These are phyloP conservation scores for Ganoderma resinaceum DNA, from an alignment of 1,284 basidiomycete genomes.

Conservation along the genomic window DNA sequence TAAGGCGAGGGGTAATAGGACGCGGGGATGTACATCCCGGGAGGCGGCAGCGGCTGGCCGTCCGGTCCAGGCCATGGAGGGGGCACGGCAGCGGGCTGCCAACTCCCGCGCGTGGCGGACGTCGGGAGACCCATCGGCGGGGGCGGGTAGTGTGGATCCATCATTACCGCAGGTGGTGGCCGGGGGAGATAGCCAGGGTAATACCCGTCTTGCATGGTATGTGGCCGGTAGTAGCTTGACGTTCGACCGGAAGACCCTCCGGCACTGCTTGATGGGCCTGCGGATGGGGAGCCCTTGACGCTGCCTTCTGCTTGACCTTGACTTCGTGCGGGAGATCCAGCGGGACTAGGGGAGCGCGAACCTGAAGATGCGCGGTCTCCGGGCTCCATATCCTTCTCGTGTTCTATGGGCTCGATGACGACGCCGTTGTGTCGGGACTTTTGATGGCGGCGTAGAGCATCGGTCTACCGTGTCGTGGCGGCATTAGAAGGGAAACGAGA, in stretches of 20 bases:
- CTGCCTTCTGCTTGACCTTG: constrained; percentile 43
- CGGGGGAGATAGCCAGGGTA: constrained; percentile 32
- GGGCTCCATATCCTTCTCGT: constrained; percentile 35
- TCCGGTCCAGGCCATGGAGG: constrained; percentile 47
- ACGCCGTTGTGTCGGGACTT: constrained; percentile 74
- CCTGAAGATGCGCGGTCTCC: constrained; percentile 48
- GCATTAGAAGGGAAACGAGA: background rate
- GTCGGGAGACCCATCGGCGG: constrained; percentile 56
- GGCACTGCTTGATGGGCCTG: constrained; percentile 35
- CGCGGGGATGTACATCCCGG: constrained; percentile 43
- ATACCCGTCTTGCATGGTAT: constrained; percentile 49
- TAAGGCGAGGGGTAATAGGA: constrained; percentile 55
- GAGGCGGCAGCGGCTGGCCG: constrained; percentile 36
- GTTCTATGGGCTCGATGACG: constrained; percentile 60
- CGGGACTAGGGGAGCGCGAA: constrained; percentile 57
- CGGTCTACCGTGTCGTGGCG: constrained; percentile 36
- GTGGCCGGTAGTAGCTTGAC: constrained; percentile 69
- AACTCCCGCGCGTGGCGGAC: constrained; percentile 52
- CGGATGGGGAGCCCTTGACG: constrained; percentile 42
- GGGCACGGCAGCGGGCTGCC: constrained; percentile 37
- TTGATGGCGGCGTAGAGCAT: constrained; percentile 46
- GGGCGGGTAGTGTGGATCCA: constrained; percentile 44
- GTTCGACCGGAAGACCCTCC: constrained; percentile 36
- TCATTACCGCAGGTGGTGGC: constrained; percentile 38
- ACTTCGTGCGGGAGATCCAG: constrained; percentile 54